Evolutionary conservation across 495 filamentous ascomycete genomes (phyloP), one percentile per base, ranked within the genome.

Genomic region (Darksidea phi): DNA sequence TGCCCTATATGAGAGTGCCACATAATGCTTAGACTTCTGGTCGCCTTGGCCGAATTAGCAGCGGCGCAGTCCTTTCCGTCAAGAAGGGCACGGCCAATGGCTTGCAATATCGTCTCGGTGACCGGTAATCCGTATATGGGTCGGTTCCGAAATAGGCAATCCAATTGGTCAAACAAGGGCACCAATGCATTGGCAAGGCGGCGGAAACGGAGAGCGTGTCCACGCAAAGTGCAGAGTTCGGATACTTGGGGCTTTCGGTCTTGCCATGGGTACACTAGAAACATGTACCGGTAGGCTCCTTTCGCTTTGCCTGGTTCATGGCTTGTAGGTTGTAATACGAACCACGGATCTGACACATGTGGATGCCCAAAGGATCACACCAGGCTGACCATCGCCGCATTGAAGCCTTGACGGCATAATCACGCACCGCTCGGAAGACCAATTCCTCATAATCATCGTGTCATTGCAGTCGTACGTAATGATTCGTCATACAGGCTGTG

Each of bases 41-140:
- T 64, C 61, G 61, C 61, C 61, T 32, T 37, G 24, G 26, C 47
- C 17, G 26, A 55, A 57, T 57, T 55, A 62, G 52, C 25, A 17
- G 28, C 13, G 46, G 25, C 24, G 45, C 13, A 42, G 17, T 18
- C 24, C 41, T 38, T 38, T 38, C 8, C 15, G 36, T 8, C 8
- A 38, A 8, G 41, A 20, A 3, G 6, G 41, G 41, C 13, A 6
- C 15, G 3, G 41, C 41, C 41, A 43, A 43, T 43, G 41, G 18
- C 41, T 20, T 15, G 15, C 15, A 43, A n/a, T n/a, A n/a, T 43
- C 13, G 3, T 6, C 15, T n/a, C 41, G 41, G 41, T 15, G 41
- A 43, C 41, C 18, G 41, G 41, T n/a, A 43, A 4, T 4, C 41
- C 13, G 18, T 43, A n/a, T 3, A 43, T 15, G 41, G 3, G 6